A percentile compares a stretch with the other conserved stretches of the same genome.
Evolutionary conservation across 1,139 yeast genomes (phyloP).

Genomic region (Pichia sp.): DNA sequence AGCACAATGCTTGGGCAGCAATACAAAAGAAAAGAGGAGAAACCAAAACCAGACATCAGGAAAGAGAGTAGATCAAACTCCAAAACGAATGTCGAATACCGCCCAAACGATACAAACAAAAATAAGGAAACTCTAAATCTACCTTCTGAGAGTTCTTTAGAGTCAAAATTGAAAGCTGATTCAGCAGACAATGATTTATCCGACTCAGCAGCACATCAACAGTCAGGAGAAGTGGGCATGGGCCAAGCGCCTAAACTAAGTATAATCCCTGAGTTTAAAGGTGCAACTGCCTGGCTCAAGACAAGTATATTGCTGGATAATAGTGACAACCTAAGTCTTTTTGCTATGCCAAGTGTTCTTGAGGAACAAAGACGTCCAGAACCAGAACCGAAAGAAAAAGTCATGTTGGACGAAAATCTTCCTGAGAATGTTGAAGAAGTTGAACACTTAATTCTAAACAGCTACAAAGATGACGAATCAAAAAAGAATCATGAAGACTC

Average conservation of each 20-base stretch:
- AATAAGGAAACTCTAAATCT: not conserved
- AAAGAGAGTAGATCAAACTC: not conserved
- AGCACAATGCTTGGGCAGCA: not conserved
- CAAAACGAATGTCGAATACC: not conserved
- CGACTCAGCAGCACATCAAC: not conserved
- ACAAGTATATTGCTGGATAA: not conserved
- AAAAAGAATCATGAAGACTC: not conserved
- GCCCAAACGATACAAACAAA: not conserved
- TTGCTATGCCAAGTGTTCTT: not conserved
- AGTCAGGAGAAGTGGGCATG: not conserved
- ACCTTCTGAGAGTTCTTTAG: not conserved
- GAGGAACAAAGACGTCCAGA: not conserved
- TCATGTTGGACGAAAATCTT: not conserved
- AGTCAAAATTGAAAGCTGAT: not conserved
- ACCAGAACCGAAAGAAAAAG: not conserved
- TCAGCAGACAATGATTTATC: not conserved
- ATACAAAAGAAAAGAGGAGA: not conserved
- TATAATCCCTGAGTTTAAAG: conserved; percentile 1
- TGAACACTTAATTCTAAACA: not conserved
- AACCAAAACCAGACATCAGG: not conserved
- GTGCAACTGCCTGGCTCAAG: conserved; percentile 4
- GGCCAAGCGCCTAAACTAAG: not conserved
- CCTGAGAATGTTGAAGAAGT: not conserved
- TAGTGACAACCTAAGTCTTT: not conserved
- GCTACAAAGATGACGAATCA: not conserved